Evolutionary conservation across 1,284 basidiomycete species (phyloP), one percentile per base, ranked within the genome.

Genomic region (Cutaneotrichosporon sp.): DNA sequence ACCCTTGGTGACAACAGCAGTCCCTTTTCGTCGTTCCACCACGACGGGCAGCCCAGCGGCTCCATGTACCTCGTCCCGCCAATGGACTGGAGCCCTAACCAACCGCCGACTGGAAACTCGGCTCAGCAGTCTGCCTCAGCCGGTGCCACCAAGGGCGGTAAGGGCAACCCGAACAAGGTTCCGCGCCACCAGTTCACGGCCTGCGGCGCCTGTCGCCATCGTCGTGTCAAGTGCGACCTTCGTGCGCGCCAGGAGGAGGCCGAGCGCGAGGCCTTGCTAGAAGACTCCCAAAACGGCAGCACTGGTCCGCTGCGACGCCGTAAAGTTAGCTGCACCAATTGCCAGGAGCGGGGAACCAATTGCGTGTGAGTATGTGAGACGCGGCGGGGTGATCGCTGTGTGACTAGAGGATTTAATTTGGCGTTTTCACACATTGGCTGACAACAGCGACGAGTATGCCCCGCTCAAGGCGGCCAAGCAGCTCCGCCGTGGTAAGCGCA

Each of bases 161-260:
- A 33, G 46, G 55, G 14, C 22, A 46, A 57, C 43, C 29, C 24
- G 14, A 27, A 60, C 58, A 90, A 89, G 75, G 87, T 88, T 13
- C 84, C 86, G 3, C 82, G 90, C 54, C 88, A 89, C 70, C 90
- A 91, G 71, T 91, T 90, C 79, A 87, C 89, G 36, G 92, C 91
- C 3, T 94, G 92, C 74, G 91, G 91, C 55, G 91, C 91, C 38
- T 95, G 92, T 79, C 87, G 91, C 57, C 91, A 91, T 86, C 81
- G 91, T 71, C 85, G 91, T 33, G 78, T 80, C 43, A 79, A 77
- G 58, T 80, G 76, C 56, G 76, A 76, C 63, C 61, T 79, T 50
- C 77, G 77, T 27, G 73, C 77, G 18, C 68, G 71, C 45, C 75
- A 77, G 63, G 74, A 75, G 50, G 69, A 69, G 42, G 67, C 69